These are phyloP conservation scores for Penicillium sclerotigenum DNA, from an alignment of 2,329 filamentous ascomycete species.

Conservation along the genomic window DNA sequence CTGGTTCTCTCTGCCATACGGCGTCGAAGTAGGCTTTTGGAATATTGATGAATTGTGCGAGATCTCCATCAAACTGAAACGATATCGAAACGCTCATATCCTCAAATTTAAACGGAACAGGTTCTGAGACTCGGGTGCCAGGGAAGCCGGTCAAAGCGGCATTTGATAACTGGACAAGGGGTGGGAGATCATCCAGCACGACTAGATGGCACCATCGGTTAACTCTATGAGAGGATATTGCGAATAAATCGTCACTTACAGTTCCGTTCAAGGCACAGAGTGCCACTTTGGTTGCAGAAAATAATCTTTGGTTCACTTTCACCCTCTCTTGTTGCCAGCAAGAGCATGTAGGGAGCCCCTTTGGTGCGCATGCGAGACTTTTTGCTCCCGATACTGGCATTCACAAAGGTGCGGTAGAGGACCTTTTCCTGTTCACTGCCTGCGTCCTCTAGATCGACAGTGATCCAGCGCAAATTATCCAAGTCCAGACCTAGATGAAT, in stretches of 20 bases:
- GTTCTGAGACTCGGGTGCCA: constrained; percentile 21
- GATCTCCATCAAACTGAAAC: constrained; percentile 29
- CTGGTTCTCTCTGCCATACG: constrained; percentile 30
- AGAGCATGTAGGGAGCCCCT: constrained; percentile 33
- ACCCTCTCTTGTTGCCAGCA: constrained; percentile 29
- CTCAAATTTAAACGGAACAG: constrained; percentile 28
- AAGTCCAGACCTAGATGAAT: constrained; percentile 16
- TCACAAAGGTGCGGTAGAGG: constrained; percentile 32
- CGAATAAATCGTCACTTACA: constrained; percentile 18
- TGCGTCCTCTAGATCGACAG: constrained; percentile 10
- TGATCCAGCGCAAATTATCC: constrained; percentile 28
- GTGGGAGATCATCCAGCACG: constrained; percentile 20
- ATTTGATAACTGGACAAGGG: constrained; percentile 21
- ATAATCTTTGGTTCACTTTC: constrained; percentile 34
- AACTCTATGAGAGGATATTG: neutral
- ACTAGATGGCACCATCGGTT: constrained; percentile 16
- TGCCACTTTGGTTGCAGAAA: constrained; percentile 34
- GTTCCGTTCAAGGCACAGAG: constrained; percentile 29
- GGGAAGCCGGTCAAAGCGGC: constrained; percentile 15
- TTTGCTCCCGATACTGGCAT: constrained; percentile 32
- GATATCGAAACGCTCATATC: constrained; percentile 25
- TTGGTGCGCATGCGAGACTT: constrained; percentile 31
- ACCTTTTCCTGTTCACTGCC: constrained; percentile 35
- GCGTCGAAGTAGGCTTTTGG: constrained; percentile 33
- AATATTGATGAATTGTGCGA: constrained; percentile 30